Conservation (phyloP, 1,139 yeast species). For the Fermentozyma sake region DNA sequence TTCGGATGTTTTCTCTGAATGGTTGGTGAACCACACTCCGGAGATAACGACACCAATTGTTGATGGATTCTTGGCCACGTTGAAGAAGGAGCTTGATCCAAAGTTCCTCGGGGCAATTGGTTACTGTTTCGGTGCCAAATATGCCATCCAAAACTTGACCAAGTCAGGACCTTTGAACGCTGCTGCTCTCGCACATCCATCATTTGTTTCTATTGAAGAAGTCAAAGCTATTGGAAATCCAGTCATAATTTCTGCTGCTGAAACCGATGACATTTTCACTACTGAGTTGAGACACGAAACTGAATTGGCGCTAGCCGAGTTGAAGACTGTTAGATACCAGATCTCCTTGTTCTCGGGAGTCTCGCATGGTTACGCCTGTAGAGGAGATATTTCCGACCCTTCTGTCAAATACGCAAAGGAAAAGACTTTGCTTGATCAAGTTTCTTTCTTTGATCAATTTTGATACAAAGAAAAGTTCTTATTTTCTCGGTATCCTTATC, state of each 20-base stretch:
- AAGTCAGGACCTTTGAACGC: slow-evolving; percentile 47
- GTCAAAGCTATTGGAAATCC: slow-evolving; percentile 57
- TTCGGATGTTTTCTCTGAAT: slow-evolving; percentile 30
- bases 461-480: too few relatives aligned
- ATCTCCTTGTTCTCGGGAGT: slow-evolving; percentile 59
- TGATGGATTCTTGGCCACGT: slow-evolving; percentile 37
- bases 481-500: too few relatives aligned
- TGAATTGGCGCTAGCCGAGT: slow-evolving; percentile 48
- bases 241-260: slow-evolving; percentile 67
- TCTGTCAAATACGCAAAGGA: slow-evolving; percentile 63
- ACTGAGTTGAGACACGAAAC: slow-evolving; percentile 57
- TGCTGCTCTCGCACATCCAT: slow-evolving; percentile 80
- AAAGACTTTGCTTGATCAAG: slow-evolving; percentile 58
- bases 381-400: slow-evolving; percentile 60
- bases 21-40: slow-evolving; percentile 53
- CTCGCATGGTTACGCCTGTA: slow-evolving; percentile 70
- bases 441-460: slow-evolving; percentile 21
- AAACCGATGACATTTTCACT: slow-evolving; percentile 59
- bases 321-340: slow-evolving; percentile 43
- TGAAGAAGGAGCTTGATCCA: slow-evolving; percentile 45
- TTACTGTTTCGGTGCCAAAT: slow-evolving; percentile 83
- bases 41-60: slow-evolving; percentile 38
- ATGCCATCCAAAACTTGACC: slow-evolving; percentile 50
- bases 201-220: slow-evolving; percentile 62
- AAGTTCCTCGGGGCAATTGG: slow-evolving; percentile 61